Percentiles rank a stretch among this genome's conserved stretches.
Conservation (phyloP, 768 basidiomycete genomes). For the Kwoniella newhampshirensis region DNA sequence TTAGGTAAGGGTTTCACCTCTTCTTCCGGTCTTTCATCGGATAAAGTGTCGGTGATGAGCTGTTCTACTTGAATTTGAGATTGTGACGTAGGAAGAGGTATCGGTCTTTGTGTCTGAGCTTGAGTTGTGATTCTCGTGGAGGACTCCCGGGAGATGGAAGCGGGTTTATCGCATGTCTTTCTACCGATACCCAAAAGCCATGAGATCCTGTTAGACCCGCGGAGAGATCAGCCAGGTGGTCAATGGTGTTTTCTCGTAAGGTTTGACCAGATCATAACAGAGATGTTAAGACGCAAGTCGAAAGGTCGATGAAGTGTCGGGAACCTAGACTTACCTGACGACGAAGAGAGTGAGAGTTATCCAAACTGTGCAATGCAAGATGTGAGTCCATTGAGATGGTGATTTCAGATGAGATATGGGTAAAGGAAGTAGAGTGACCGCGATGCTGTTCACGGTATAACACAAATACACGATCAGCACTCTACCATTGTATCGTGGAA, state of each 20-base stretch:
- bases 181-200: constrained; percentile 15
- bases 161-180: constrained; percentile 7
- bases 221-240: too few species aligned
- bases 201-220: neutral
- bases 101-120: constrained; percentile 6
- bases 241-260: too few species aligned
- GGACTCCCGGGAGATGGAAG: neutral
- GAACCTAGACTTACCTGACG: constrained; percentile 4
- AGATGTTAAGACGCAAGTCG: too few species aligned
- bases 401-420: constrained; percentile 38
- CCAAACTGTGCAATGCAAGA: constrained; percentile 47
- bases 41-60: neutral
- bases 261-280: too few species aligned
- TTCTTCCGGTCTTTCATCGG: neutral
- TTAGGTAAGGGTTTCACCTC: neutral
- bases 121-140: neutral
- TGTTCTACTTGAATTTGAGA: constrained; percentile 13
- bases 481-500: too few species aligned
- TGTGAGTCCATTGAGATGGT: constrained; percentile 40
- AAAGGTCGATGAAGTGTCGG: neutral
- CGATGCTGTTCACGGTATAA: constrained; percentile 23
- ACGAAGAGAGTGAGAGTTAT: constrained; percentile 45
- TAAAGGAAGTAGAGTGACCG: constrained; percentile 41
- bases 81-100: constrained; percentile 12
- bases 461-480: too few species aligned